phyloP scores from a whole-genome alignment of 2,329 filamentous ascomycete species.

The Ophiostoma pallidulum region DNA sequence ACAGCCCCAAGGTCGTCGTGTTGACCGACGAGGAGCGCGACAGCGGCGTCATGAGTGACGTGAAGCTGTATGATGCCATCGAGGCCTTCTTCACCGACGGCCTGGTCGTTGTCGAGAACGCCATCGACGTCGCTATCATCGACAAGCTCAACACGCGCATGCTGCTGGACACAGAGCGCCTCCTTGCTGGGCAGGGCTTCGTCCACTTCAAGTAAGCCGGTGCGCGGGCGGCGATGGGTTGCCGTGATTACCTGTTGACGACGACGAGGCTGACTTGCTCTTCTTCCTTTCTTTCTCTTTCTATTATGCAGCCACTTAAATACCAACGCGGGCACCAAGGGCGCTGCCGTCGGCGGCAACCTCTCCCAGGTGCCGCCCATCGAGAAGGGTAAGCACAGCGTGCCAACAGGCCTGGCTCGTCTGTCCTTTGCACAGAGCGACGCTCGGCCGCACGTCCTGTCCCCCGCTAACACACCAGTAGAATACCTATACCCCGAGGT shows the following conservation, averaged over 20 bases:
- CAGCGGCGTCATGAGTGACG: constrained; percentile 19
- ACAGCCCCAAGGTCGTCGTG: constrained; percentile 10
- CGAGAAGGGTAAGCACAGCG: constrained; percentile 17
- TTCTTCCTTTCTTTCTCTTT: neutral
- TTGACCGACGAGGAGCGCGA: constrained; percentile 20
- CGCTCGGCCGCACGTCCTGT: too few species aligned
- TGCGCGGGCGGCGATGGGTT: too few species aligned
- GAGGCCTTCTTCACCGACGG: constrained; percentile 21
- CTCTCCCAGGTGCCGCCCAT: constrained; percentile 19
- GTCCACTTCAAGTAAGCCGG: constrained; percentile 14
- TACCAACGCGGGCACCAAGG: constrained; percentile 15
- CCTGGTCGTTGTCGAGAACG: constrained; percentile 20
- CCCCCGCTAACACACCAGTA: too few species aligned
- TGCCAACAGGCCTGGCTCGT: too few species aligned
- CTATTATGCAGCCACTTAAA: constrained; percentile 15
- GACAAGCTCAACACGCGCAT: constrained; percentile 21
- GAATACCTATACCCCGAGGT: constrained; percentile 14
- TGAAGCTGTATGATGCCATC: constrained; percentile 21
- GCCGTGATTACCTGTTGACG: too few species aligned
- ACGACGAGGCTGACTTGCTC: too few species aligned
- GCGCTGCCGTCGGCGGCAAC: constrained; percentile 18
- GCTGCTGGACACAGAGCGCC: constrained; percentile 18
- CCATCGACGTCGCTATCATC: constrained; percentile 20
- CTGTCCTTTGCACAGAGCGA: too few species aligned
- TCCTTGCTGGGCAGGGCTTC: constrained; percentile 16